These are phyloP conservation scores for Ganoderma lingzhi DNA, from an alignment of 1,284 basidiomycete genomes.

Conservation along the genomic window DNA sequence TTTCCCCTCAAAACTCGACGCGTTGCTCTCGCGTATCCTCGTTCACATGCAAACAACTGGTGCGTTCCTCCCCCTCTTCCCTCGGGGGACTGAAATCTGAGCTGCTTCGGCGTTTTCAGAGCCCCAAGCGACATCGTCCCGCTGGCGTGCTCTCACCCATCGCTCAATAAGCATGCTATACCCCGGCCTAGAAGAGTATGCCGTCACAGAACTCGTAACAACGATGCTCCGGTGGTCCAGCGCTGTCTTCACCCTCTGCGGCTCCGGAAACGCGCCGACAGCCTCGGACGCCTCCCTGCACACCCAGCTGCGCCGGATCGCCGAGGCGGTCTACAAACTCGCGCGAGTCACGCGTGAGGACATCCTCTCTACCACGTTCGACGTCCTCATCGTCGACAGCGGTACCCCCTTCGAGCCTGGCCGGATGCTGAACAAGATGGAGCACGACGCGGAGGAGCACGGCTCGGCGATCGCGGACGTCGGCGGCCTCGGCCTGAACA, in stretches of 20 bases:
- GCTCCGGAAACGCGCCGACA: constrained; percentile 52
- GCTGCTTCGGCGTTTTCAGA: constrained; percentile 47
- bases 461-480: constrained; percentile 13
- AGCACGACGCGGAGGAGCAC: constrained; percentile 41
- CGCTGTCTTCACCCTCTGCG: constrained; percentile 70
- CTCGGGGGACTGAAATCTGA: constrained; percentile 24
- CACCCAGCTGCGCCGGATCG: constrained; percentile 67
- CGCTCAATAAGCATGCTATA: constrained; percentile 71
- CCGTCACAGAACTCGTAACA: constrained; percentile 70
- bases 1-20: constrained; percentile 72
- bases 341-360: constrained; percentile 71
- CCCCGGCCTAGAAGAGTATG: constrained; percentile 69
- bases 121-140: constrained; percentile 76
- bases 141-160: constrained; percentile 77
- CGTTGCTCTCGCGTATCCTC: constrained; percentile 70
- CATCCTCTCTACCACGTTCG: constrained; percentile 76
- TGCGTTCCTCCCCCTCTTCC: constrained; percentile 43
- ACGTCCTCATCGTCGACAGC: constrained; percentile 66
- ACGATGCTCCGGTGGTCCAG: constrained; percentile 75
- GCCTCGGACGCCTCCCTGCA: constrained; percentile 49
- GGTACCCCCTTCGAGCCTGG: constrained; percentile 56
- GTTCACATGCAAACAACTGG: constrained; percentile 68
- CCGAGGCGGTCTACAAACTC: constrained; percentile 64
- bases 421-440: constrained; percentile 73
- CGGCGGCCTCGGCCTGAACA: constrained; percentile 41